Conservation (phyloP, 148 eudicot species). For the Talinum fruticosum region DNA sequence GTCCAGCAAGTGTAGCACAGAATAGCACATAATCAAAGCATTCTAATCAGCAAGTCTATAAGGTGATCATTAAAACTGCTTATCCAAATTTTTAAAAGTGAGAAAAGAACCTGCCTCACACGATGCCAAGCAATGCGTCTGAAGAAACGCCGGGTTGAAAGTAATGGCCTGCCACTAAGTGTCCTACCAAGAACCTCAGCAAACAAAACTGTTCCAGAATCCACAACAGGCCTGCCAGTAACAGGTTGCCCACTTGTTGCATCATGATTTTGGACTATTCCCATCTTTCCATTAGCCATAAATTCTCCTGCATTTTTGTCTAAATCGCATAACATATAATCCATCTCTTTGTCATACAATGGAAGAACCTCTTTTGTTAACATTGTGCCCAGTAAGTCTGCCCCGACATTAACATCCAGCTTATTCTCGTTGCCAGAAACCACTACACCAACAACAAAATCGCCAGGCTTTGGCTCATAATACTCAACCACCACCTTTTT, state of each 20-base stretch:
- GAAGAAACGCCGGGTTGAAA: slow-evolving; percentile 69
- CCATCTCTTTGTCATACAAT: slow-evolving; percentile 76
- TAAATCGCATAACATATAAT: slow-evolving; percentile 64
- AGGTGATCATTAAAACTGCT: neutral
- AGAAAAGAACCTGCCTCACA: slow-evolving; percentile 99
- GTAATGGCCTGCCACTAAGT: slow-evolving; percentile 88
- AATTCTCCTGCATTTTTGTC: slow-evolving; percentile 61
- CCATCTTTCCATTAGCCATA: slow-evolving; percentile 72
- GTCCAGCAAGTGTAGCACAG: neutral
- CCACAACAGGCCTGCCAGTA: slow-evolving; percentile 77
- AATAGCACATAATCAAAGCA: neutral
- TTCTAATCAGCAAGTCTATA: neutral
- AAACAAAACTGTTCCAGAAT: slow-evolving; percentile 78
- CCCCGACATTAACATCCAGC: slow-evolving; percentile 89
- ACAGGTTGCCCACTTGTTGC: slow-evolving; percentile 39
- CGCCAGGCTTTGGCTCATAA: slow-evolving; percentile 87
- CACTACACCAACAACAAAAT: slow-evolving; percentile 87
- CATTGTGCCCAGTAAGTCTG: slow-evolving; percentile 82
- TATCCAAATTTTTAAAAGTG: slow-evolving; percentile 26
- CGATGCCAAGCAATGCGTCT: slow-evolving; percentile 91
- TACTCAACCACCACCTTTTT: slow-evolving; percentile 58
- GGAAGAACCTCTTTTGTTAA: slow-evolving; percentile 94
- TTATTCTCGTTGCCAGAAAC: slow-evolving; percentile 85
- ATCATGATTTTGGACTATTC: slow-evolving; percentile 59
- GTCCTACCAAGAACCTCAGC: slow-evolving; percentile 97